Evolutionary conservation across 1,139 yeast genomes (phyloP).

Genomic region (Insectozyma bohioensis): DNA sequence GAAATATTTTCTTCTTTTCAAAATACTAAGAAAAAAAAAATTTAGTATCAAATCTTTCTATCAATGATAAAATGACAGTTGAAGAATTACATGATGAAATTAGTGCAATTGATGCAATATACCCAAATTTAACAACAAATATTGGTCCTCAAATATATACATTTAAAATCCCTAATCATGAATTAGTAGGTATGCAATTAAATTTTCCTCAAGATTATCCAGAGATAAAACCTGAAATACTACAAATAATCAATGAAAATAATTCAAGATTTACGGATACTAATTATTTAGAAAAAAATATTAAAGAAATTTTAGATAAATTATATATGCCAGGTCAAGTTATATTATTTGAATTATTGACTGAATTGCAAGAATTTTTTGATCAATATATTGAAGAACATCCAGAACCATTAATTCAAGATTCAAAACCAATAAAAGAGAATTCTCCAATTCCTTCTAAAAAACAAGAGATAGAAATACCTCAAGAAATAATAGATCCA

Average conservation of each 20-base stretch:
- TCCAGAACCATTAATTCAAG: constrained; percentile 8
- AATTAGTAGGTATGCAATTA: constrained; percentile 55
- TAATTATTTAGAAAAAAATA: constrained; percentile 40
- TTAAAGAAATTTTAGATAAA: constrained; percentile 49
- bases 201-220: constrained; percentile 77
- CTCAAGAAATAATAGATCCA: constrained; percentile 33
- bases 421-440: not conserved
- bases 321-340: constrained; percentile 63
- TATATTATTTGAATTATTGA: constrained; percentile 74
- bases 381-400: constrained; percentile 31
- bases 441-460: constrained; percentile 10
- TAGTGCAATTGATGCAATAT: constrained; percentile 85
- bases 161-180: constrained; percentile 65
- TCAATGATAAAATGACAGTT: too few species aligned
- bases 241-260: constrained; percentile 48
- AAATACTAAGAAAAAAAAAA: too few species aligned
- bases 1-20: too few species aligned
- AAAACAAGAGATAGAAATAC: not conserved
- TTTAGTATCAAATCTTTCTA: too few species aligned
- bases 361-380: constrained; percentile 58
- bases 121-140: constrained; percentile 52
- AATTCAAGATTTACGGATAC: constrained; percentile 37
- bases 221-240: constrained; percentile 52
- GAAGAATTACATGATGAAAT: constrained; percentile 76
- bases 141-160: constrained; percentile 44